Evolutionary conservation across 768 basidiomycete genomes (phyloP).

Genomic region (Nidularia sp.): DNA sequence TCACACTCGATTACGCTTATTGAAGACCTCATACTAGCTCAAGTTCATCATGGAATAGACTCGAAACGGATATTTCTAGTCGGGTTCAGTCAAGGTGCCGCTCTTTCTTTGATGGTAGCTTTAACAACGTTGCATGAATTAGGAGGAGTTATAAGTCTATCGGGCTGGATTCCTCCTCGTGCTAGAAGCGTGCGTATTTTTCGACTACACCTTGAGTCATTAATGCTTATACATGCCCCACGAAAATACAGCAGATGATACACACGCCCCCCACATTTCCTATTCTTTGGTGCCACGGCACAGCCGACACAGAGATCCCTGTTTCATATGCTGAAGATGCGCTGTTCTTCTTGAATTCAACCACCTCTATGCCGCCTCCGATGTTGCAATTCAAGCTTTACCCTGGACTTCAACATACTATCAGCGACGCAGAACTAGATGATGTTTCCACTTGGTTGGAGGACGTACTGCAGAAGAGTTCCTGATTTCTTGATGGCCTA

Average conservation of each 20-base stretch:
- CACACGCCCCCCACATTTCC: conserved; percentile 18
- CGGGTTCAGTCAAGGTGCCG: conserved; percentile 35
- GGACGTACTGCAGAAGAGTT: conserved; percentile 9
- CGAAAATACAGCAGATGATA: not conserved
- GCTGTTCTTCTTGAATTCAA: conserved; percentile 16
- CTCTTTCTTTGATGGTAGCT: conserved; percentile 23
- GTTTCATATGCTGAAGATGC: conserved; percentile 22
- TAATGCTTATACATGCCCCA: not conserved
- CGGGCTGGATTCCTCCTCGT: conserved; percentile 31
- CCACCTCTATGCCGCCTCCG: conserved; percentile 7
- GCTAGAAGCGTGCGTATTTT: conserved; percentile 1
- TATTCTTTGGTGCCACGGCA: conserved; percentile 34
- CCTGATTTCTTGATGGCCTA: not conserved
- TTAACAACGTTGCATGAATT: conserved; percentile 27
- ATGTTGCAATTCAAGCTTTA: conserved; percentile 14
- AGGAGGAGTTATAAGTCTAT: conserved; percentile 29
- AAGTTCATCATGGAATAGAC: conserved; percentile 20
- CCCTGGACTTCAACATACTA: conserved; percentile 16
- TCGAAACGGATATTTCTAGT: conserved; percentile 23
- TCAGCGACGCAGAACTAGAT: conserved; percentile 12
- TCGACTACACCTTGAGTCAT: too few relatives aligned
- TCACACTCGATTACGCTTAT: conserved; percentile 19
- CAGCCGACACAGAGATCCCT: conserved; percentile 25
- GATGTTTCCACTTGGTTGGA: conserved; percentile 1
- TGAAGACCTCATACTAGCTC: conserved; percentile 24